These are phyloP conservation scores for Dendryphion nanum DNA, from an alignment of 2,329 filamentous ascomycete species.

Conservation along the genomic window DNA sequence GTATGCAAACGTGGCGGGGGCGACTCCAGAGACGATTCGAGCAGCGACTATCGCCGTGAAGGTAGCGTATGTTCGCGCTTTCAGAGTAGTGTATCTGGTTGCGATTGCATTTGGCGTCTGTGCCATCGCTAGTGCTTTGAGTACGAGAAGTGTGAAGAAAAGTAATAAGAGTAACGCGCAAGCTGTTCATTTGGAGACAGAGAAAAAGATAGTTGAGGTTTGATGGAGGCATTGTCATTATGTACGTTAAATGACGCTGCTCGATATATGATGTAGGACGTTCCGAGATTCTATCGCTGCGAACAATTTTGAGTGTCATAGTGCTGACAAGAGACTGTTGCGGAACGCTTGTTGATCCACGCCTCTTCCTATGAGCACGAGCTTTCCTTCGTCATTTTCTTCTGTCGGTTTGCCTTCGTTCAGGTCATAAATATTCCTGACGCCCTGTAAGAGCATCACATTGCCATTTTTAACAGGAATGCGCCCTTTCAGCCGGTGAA, in stretches of 20 bases:
- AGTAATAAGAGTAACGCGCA: conserved; percentile 26
- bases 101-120: conserved; percentile 38
- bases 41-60: conserved; percentile 28
- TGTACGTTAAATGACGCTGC: too few relatives aligned
- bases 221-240: conserved; percentile 1
- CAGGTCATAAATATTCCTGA: conserved; percentile 91
- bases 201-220: conserved; percentile 5
- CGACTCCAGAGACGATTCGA: conserved; percentile 23
- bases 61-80: conserved; percentile 35
- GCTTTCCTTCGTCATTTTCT: conserved; percentile 16
- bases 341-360: conserved; percentile 22
- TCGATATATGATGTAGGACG: too few relatives aligned
- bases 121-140: conserved; percentile 29
- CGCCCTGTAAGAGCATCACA: conserved; percentile 81
- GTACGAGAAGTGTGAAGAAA: conserved; percentile 31
- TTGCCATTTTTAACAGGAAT: conserved; percentile 64
- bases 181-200: conserved; percentile 16
- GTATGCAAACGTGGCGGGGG: conserved; percentile 28
- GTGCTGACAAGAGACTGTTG: conserved; percentile 10
- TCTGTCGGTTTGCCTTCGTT: conserved; percentile 52
- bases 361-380: conserved; percentile 32
- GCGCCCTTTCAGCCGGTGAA: conserved; percentile 85
- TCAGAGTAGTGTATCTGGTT: conserved; percentile 37
- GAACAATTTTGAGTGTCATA: too few relatives aligned
- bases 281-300: too few relatives aligned